These are phyloP conservation scores for Fusarium incarnatum DNA, from an alignment of 2,329 filamentous ascomycete genomes.

Conservation along the genomic window DNA sequence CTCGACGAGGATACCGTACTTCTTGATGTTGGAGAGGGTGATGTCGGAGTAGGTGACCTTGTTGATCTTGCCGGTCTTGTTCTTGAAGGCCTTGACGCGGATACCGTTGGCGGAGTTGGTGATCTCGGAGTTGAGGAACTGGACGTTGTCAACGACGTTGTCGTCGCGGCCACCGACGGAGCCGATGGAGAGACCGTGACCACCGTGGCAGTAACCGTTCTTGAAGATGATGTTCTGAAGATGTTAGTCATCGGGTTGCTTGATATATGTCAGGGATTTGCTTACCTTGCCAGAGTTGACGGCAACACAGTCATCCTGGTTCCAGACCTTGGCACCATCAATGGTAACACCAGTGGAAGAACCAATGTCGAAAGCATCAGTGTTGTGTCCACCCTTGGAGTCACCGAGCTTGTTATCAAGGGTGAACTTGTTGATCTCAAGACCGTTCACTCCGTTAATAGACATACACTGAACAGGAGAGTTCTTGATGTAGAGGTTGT, in stretches of 20 bases:
- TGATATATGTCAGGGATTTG: fast-evolving
- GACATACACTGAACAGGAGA: conserved; percentile 57
- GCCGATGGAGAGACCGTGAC: conserved; percentile 58
- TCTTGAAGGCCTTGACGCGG: conserved; percentile 61
- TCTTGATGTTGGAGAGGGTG: conserved; percentile 53
- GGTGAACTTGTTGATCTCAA: conserved; percentile 53
- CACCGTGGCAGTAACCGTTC: conserved; percentile 57
- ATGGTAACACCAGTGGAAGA: conserved; percentile 63
- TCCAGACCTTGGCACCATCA: conserved; percentile 63
- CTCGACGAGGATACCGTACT: conserved; percentile 54
- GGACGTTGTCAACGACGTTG: conserved; percentile 64
- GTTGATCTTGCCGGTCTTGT: conserved; percentile 57
- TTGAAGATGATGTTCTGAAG: conserved; percentile 57
- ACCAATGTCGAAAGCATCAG: conserved; percentile 70
- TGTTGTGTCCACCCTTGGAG: conserved; percentile 60
- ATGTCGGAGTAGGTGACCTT: conserved; percentile 59
- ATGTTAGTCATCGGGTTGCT: neutral
- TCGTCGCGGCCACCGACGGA: conserved; percentile 60
- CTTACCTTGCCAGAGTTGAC: conserved; percentile 61
- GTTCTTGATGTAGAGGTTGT: conserved; percentile 55
- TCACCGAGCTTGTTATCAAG: conserved; percentile 56
- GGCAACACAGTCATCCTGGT: conserved; percentile 72
- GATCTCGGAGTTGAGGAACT: conserved; percentile 61
- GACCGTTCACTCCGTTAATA: conserved; percentile 51
- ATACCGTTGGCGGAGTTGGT: conserved; percentile 63